These are phyloP conservation scores for Phytomonas sp. DNA, from an alignment of 208 protist species.

Conservation along the genomic window DNA sequence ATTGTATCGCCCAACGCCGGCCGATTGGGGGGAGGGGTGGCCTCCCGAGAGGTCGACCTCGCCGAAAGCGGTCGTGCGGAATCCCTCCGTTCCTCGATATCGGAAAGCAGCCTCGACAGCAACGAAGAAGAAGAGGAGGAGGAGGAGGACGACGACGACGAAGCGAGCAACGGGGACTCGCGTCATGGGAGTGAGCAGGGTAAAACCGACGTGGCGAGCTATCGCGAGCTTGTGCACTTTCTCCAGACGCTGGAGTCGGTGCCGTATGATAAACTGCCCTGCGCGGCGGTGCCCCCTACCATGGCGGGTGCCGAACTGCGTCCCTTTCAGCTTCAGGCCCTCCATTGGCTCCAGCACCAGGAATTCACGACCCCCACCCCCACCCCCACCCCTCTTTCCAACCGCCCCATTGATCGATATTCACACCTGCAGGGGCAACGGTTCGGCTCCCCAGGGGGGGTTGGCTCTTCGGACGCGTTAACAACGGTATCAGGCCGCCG, in stretches of 20 bases:
- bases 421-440: neutral
- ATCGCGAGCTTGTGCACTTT: conserved; percentile 36
- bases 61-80: neutral
- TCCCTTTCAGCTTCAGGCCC: conserved; percentile 53
- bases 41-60: neutral
- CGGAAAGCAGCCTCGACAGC: conserved; percentile 6
- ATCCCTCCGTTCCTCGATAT: conserved; percentile 6
- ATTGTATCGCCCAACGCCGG: neutral
- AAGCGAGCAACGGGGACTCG: conserved; percentile 13
- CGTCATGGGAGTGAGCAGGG: conserved; percentile 6
- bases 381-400: neutral
- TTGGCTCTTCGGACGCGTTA: neutral
- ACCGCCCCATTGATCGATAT: neutral
- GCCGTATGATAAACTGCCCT: conserved; percentile 33
- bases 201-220: conserved; percentile 10
- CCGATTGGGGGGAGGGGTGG: neutral
- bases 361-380: neutral
- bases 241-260: conserved; percentile 36
- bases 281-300: conserved; percentile 27
- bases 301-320: conserved; percentile 35
- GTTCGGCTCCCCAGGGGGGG: neutral
- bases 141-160: conserved; percentile 12
- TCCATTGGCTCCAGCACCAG: conserved; percentile 39
- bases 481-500: too few relatives aligned
- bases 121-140: conserved; percentile 20